Evolutionary conservation across 768 basidiomycete species (phyloP).

Genomic region (Boletus rufocinnamomeus): DNA sequence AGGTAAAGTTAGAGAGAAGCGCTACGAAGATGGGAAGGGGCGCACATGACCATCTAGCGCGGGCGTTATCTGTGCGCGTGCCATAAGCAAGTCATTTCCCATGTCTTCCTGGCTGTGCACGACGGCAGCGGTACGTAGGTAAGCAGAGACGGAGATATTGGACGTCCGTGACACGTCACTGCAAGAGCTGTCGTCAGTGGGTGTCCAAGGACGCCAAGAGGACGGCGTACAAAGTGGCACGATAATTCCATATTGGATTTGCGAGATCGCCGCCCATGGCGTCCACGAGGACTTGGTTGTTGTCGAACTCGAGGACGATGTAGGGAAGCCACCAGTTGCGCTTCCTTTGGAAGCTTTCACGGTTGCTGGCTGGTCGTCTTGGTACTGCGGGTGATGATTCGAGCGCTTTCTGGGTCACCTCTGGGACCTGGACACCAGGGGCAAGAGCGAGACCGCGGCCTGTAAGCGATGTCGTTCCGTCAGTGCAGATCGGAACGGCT

Average conservation of each 20-base stretch:
- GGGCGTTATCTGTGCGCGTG: conserved; percentile 88
- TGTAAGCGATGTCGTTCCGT: conserved; percentile 21
- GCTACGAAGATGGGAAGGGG: conserved; percentile 7
- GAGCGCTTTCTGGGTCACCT: conserved; percentile 81
- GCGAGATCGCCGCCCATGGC: conserved; percentile 92
- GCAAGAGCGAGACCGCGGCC: conserved; percentile 84
- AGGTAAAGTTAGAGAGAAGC: conserved; percentile 8
- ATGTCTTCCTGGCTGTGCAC: conserved; percentile 84
- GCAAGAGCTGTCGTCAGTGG: conserved; percentile 11
- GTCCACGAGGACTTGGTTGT: conserved; percentile 96
- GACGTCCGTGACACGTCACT: conserved; percentile 96
- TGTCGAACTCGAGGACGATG: conserved; percentile 96
- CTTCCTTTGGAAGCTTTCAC: conserved; percentile 90
- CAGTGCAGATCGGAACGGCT: conserved; percentile 10
- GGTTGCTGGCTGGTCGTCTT: conserved; percentile 65
- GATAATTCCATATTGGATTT: conserved; percentile 93
- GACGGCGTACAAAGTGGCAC: conserved; percentile 84
- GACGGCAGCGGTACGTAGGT: conserved; percentile 79
- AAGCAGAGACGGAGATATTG: conserved; percentile 88
- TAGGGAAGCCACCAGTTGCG: conserved; percentile 96
- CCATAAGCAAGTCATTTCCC: conserved; percentile 96
- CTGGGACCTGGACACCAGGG: conserved; percentile 76
- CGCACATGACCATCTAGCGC: conserved; percentile 76
- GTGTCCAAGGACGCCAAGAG: neutral
- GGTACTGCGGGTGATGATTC: conserved; percentile 56